phyloP scores from a whole-genome alignment of 2,329 filamentous ascomycete species.

The Phyllosticta citribraziliensis region DNA sequence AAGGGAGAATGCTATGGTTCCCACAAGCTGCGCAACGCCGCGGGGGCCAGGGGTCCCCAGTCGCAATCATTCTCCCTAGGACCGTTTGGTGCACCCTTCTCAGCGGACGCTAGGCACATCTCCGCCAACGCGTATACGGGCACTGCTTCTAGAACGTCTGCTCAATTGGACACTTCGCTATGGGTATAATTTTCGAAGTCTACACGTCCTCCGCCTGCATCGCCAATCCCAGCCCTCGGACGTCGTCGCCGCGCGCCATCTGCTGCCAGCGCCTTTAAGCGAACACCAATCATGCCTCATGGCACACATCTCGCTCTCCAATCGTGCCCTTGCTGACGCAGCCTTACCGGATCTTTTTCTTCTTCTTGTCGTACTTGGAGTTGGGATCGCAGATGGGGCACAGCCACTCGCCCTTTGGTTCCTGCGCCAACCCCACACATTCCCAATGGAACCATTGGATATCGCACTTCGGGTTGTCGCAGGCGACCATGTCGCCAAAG shows the following conservation, averaged over 20 bases:
- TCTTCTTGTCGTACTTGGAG: slow-evolving; percentile 28
- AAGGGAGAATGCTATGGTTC: neutral
- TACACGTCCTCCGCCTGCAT: neutral
- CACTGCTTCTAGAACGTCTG: neutral
- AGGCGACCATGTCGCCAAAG: slow-evolving; percentile 82
- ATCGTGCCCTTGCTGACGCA: neutral
- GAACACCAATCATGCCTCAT: neutral
- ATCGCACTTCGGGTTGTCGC: slow-evolving; percentile 71
- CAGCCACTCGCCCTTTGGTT: slow-evolving; percentile 42
- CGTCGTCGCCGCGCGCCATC: neutral
- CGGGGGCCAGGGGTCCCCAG: neutral
- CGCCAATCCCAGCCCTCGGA: neutral
- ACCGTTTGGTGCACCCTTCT: neutral
- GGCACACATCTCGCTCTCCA: neutral
- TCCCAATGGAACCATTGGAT: slow-evolving; percentile 86
- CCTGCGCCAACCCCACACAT: slow-evolving; percentile 40
- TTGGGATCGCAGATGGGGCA: slow-evolving; percentile 27
- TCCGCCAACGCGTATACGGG: neutral
- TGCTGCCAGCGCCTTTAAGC: neutral
- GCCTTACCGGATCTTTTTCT: slow-evolving; percentile 27
- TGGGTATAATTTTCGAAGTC: neutral
- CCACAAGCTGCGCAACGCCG: too few relatives aligned
- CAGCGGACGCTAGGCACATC: neutral
- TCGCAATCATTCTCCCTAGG: neutral
- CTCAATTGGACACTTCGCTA: neutral